These are phyloP conservation scores for Colletotrichum sp. DNA, from an alignment of 2,329 filamentous ascomycete species.

Conservation along the genomic window DNA sequence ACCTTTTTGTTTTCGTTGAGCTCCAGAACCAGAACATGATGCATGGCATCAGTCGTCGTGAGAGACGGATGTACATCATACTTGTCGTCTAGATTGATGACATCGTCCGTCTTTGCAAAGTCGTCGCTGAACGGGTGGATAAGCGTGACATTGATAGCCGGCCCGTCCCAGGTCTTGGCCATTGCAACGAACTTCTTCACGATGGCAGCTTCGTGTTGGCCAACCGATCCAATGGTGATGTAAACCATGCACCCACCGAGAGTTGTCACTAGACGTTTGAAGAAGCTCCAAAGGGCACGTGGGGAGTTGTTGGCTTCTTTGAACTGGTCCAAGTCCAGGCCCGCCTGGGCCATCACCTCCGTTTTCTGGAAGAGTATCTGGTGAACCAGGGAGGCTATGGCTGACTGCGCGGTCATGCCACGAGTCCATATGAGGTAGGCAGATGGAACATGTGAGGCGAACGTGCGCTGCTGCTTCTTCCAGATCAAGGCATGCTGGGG, in stretches of 20 bases:
- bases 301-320: conserved; percentile 21
- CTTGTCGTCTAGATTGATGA: conserved; percentile 29
- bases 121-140: conserved; percentile 29
- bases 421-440: conserved; percentile 29
- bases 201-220: conserved; percentile 27
- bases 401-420: conserved; percentile 30
- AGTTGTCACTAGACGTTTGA: conserved; percentile 18
- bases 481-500: conserved; percentile 29
- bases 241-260: conserved; percentile 28
- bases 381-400: conserved; percentile 27
- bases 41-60: conserved; percentile 29
- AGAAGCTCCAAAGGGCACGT: conserved; percentile 25
- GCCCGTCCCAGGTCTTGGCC: conserved; percentile 25
- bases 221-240: conserved; percentile 28
- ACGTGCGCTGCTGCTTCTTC: conserved; percentile 24
- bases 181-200: conserved; percentile 27
- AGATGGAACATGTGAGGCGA: conserved; percentile 23
- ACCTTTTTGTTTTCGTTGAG: conserved; percentile 21
- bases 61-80: conserved; percentile 31
- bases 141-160: conserved; percentile 27
- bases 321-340: conserved; percentile 24
- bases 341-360: conserved; percentile 20
- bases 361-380: conserved; percentile 30
- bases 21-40: conserved; percentile 29
- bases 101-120: conserved; percentile 22